A percentile compares a stretch with the other conserved stretches of the same genome.
Conservation (phyloP, 768 basidiomycete species). For the Termitomyces sp. region DNA sequence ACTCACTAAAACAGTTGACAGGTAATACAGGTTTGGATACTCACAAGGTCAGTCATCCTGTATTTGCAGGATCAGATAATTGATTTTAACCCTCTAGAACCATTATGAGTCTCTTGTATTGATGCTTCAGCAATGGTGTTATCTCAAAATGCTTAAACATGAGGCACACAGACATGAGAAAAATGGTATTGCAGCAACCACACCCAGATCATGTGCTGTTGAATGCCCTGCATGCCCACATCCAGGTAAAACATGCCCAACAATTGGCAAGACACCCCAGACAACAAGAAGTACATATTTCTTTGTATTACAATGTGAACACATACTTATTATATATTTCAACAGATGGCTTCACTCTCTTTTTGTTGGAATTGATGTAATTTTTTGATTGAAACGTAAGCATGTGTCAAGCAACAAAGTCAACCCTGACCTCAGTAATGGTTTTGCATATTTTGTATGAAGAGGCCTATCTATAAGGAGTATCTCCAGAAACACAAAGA, state of each 20-base stretch:
- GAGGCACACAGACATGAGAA: neutral
- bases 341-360: neutral
- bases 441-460: neutral
- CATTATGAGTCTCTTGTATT: neutral
- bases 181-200: neutral
- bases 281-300: neutral
- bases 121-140: neutral
- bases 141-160: neutral
- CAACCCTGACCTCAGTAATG: neutral
- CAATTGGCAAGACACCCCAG: neutral
- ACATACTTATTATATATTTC: neutral
- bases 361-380: neutral
- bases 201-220: neutral
- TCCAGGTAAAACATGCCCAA: neutral
- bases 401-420: neutral
- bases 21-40: neutral
- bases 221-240: neutral
- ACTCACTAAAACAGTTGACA: neutral
- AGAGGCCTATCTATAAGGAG: neutral
- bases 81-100: neutral
- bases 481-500: neutral
- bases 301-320: neutral
- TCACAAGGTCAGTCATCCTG: no score
- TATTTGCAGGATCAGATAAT: no score
- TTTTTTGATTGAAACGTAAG: neutral